These are phyloP conservation scores for Trichoderma pleuroti DNA, from an alignment of 2,329 filamentous ascomycete species.

Conservation along the genomic window DNA sequence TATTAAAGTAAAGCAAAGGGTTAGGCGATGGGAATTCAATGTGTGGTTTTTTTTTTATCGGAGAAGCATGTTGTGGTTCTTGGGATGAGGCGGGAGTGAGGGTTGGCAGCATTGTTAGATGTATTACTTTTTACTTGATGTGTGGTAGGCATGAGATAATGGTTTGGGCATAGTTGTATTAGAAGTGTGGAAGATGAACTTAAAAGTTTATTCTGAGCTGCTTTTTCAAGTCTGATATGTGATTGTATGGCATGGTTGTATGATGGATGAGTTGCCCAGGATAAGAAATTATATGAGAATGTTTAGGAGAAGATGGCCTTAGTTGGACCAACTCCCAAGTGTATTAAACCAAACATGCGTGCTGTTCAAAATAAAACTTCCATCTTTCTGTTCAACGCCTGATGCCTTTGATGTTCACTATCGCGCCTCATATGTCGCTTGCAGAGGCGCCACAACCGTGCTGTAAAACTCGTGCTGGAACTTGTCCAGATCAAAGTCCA, in stretches of 20 bases:
- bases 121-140: background rate
- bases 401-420: background rate
- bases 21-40: background rate
- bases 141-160: background rate
- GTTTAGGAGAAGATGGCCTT: background rate
- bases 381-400: background rate
- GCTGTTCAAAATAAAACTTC: background rate
- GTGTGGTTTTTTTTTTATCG: background rate
- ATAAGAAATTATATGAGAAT: background rate
- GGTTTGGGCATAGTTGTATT: background rate
- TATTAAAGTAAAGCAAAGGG: background rate
- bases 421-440: slow-evolving; percentile 6
- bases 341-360: background rate
- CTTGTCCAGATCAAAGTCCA: slow-evolving; percentile 12
- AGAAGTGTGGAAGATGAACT: background rate
- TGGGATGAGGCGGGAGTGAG: background rate
- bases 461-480: slow-evolving; percentile 16
- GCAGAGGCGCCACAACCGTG: slow-evolving; percentile 9
- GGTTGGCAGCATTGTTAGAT: background rate
- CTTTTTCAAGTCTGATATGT: background rate
- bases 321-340: background rate
- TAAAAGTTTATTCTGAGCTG: background rate
- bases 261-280: background rate
- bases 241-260: background rate
- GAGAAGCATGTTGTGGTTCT: background rate